Percentiles rank a stretch among this genome's conserved stretches.
Conservation (phyloP, 139 green algal genomes). For the Spirogloea muscicola region DNA sequence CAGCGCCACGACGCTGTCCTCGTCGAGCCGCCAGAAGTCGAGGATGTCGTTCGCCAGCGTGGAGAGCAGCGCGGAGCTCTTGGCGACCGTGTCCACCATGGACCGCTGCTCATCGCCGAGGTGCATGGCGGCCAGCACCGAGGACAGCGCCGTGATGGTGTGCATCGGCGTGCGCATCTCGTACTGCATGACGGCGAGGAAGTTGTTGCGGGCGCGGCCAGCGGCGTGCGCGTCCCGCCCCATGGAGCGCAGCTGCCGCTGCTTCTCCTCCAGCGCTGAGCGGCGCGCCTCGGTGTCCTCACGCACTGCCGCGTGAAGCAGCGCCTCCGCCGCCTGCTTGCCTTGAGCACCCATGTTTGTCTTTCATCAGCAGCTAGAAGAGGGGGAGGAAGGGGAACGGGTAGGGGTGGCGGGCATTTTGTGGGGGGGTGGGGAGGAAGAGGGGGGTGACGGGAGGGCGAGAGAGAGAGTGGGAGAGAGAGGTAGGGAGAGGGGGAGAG, state of each 20-base stretch:
- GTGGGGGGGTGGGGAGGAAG: too few species aligned
- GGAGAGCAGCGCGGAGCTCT: slow-evolving; percentile 19
- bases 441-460: too few species aligned
- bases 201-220: slow-evolving; percentile 34
- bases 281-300: slow-evolving; percentile 10
- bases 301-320: slow-evolving; percentile 25
- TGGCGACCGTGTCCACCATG: slow-evolving; percentile 28
- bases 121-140: slow-evolving; percentile 29
- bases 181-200: slow-evolving; percentile 42
- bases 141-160: slow-evolving; percentile 38
- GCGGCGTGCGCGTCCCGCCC: slow-evolving; percentile 26
- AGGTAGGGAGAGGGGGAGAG: neutral
- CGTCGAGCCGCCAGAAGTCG: slow-evolving; percentile 45
- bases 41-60: slow-evolving; percentile 41
- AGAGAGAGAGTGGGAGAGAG: too few species aligned
- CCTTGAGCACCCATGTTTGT: too few species aligned
- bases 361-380: slow-evolving; percentile 12
- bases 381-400: neutral
- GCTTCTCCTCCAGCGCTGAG: neutral
- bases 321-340: neutral
- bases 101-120: slow-evolving; percentile 23
- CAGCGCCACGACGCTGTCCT: slow-evolving; percentile 18
- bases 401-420: too few species aligned
- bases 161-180: slow-evolving; percentile 47
- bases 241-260: neutral